Evolutionary conservation across 768 basidiomycete species (phyloP).

Genomic region (Russula sp.): DNA sequence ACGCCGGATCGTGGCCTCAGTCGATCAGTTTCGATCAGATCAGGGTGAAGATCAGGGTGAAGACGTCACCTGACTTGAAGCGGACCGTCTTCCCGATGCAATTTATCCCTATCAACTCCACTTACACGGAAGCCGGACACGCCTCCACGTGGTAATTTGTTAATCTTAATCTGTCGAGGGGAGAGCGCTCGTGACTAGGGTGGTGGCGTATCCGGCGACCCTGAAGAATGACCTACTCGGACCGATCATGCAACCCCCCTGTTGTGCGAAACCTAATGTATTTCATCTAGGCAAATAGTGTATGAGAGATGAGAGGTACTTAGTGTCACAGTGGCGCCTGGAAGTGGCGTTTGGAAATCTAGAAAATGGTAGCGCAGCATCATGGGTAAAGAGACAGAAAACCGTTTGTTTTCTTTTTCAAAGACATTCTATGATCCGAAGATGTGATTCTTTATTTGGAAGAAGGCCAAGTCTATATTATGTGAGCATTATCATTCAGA

Average conservation of each 20-base stretch:
- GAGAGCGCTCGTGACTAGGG: constrained; percentile 5
- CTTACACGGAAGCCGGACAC: neutral
- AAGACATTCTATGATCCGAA: neutral
- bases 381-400: neutral
- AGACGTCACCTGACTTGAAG: constrained; percentile 1
- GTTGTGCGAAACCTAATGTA: too few species aligned
- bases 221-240: neutral
- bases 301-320: neutral
- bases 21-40: too few species aligned
- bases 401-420: neutral
- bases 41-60: too few species aligned
- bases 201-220: constrained; percentile 9
- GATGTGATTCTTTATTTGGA: neutral
- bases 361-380: neutral
- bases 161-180: too few species aligned
- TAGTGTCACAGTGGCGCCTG: too few species aligned
- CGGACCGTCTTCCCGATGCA: neutral
- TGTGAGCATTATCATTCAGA: neutral
- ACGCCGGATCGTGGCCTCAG: too few species aligned
- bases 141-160: neutral
- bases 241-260: constrained; percentile 21
- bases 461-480: neutral
- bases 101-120: neutral
- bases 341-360: neutral
- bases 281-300: too few species aligned